Base-by-base conservation (phyloP, 2,329 filamentous ascomycete species). In the Diaporthe amygdali region DNA sequence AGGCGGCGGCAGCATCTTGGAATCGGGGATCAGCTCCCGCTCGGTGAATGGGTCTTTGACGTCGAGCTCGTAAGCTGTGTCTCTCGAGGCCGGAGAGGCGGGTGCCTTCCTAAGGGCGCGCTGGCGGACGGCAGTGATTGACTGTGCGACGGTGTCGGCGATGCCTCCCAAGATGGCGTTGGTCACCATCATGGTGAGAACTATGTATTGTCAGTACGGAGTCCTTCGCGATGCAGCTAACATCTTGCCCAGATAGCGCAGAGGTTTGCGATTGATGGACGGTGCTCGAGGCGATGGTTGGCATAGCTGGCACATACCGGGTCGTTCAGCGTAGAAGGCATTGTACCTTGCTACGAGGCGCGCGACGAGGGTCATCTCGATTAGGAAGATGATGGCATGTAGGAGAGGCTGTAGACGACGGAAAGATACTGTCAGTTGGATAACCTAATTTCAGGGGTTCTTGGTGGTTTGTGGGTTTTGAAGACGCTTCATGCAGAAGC, bases 151-250 rank as follows among this genome's bases (percentile, higher is more conserved):
- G 41, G 96, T 98, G 82, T 99, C 96, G 82, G 96, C 96, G 76
- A 99, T 92, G 77, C 96, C 96, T 84, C 94, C 95, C 71, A 99
- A 91, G 70, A 98, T 92, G 76, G 96, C 94, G 85, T 99, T 99
- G 81, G 96, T 97, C 79, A 98, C 94, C 96, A 99, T 99, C 83
- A 97, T 99, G 74, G 96, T 99, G 78, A 99, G 90, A 51, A 99
- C 94, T 93, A 79, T 71, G 66, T 46, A 71, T 41, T n/a, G 32
- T 37, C 41, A 70, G 59, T 66, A 74, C 55, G 63, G 30, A 70
- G 22, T 17, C 12, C 12, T 8, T 44, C 44, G 3, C 15, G 25
- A 22, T 10, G 61, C 34, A 32, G 2, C 37, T 2, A 54, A 15
- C 27, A 64, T 32, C 20, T 15, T 27, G 30, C 9, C 25, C 3